Percentiles rank a stretch among this genome's conserved stretches.
These are phyloP conservation scores for Mortierella sp. DNA, from an alignment of 371 early-diverging fungal genomes.

Conservation along the genomic window DNA sequence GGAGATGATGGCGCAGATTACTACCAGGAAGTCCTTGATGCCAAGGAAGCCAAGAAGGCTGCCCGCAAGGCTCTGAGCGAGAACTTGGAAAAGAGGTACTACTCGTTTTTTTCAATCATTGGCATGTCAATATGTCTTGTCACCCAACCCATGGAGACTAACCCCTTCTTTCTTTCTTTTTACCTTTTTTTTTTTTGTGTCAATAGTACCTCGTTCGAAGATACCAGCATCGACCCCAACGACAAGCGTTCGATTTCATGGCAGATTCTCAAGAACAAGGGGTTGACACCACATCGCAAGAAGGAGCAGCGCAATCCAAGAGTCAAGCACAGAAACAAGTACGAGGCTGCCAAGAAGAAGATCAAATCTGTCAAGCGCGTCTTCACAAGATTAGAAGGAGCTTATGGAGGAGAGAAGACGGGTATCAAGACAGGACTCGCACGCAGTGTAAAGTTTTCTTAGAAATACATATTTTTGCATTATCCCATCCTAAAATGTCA, in stretches of 20 bases:
- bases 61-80: conserved; percentile 63
- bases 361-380: conserved; percentile 83
- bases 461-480: neutral
- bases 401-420: conserved; percentile 93
- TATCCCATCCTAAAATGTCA: too few species aligned
- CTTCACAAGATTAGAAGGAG: conserved; percentile 69
- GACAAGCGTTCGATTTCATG: conserved; percentile 88
- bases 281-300: conserved; percentile 92
- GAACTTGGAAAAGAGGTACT: conserved; percentile 57
- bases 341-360: conserved; percentile 92
- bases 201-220: conserved; percentile 52
- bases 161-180: neutral
- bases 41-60: conserved; percentile 64
- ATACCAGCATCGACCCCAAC: conserved; percentile 55
- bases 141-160: neutral
- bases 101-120: neutral
- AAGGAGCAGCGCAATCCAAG: conserved; percentile 97
- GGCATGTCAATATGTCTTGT: neutral
- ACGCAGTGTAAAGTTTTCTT: conserved; percentile 79
- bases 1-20: conserved; percentile 65
- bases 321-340: conserved; percentile 92
- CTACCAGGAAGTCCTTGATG: conserved; percentile 64
- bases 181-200: neutral
- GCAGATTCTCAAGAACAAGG: conserved; percentile 96
- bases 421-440: conserved; percentile 93